Evolutionary conservation across 2,329 filamentous ascomycete species (phyloP), one percentile per base, ranked within the genome.

Genomic region (Aspergillus tamarii): DNA sequence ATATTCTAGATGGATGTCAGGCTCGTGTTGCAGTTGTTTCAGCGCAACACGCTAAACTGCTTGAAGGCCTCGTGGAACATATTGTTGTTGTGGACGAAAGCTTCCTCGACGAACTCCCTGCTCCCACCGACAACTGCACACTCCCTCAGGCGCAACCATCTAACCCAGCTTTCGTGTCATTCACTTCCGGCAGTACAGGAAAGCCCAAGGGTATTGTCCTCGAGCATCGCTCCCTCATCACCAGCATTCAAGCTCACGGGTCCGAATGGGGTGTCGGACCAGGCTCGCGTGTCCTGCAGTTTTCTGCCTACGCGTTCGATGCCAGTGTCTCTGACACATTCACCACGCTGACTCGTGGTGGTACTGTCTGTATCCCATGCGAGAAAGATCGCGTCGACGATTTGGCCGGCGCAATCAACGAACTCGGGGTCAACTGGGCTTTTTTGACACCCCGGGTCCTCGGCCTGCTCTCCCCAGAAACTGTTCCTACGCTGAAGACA

Each of bases 71-170:
- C 53, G 53, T 34, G 36, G 30, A 41, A 39, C 36, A 34, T 21
- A 36, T 56, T 28, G 53, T 56, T 36, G 36, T 56, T 8, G 53
- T 56, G 32, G 46, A 50, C 26, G 56, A 28, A 34, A 21, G 26
- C n/a, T 46, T 48, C 21, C 66, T 62, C 19, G 39, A 63, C 6
- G 55, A 64, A n/a, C 56, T 61, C 3, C 28, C 45, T 50, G 57
- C 41, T 41, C 16, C 32, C 2, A 45, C 57, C 14, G 46, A 53
- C 12, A 41, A 53, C 34, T 4, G 11, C 7, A 10, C 46, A 19
- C 46, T 50, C 14, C 46, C 46, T 28, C 26, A 30, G 23, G 26
- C 46, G 12, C 46, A 50, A 26, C 46, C 46, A 10, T 50, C 23
- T 19, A 50, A 50, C 14, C 46, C 46, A 19, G 46, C 46, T 14